A percentile compares a stretch with the other conserved stretches of the same genome.
phyloP scores from a whole-genome alignment of 495 filamentous ascomycete species.

The Hypoxylon intermedium region DNA sequence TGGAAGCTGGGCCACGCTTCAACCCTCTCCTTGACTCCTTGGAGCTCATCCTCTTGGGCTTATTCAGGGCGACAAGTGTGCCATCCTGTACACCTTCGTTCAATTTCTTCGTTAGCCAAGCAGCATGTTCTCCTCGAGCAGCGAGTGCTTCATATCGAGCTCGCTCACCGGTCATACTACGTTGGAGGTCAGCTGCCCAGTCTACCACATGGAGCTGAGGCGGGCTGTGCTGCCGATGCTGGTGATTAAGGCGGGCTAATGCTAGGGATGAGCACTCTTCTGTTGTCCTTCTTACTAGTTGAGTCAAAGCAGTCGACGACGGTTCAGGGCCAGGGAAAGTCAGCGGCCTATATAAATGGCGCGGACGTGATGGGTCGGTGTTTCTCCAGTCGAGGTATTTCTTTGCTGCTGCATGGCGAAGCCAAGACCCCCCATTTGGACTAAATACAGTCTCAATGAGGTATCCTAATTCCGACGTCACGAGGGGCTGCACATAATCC shows the following conservation, averaged over 20 bases:
- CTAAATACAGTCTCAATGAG: slow-evolving; percentile 81
- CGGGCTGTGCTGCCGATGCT: slow-evolving; percentile 74
- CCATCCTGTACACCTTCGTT: slow-evolving; percentile 78
- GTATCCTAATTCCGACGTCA: slow-evolving; percentile 73
- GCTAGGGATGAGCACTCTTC: slow-evolving; percentile 60
- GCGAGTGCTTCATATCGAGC: slow-evolving; percentile 75
- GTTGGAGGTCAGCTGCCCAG: slow-evolving; percentile 91
- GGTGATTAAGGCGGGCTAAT: slow-evolving; percentile 73
- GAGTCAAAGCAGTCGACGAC: slow-evolving; percentile 9
- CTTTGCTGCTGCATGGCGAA: slow-evolving; percentile 84
- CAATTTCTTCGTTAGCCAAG: slow-evolving; percentile 80
- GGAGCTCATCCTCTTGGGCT: slow-evolving; percentile 17
- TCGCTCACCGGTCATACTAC: slow-evolving; percentile 80
- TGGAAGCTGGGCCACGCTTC: slow-evolving; percentile 19
- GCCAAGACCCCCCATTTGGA: slow-evolving; percentile 79
- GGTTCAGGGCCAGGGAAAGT: slow-evolving; percentile 8
- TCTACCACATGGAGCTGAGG: slow-evolving; percentile 82
- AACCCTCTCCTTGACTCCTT: slow-evolving; percentile 28
- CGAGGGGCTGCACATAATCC: slow-evolving; percentile 86
- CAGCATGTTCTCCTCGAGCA: slow-evolving; percentile 72
- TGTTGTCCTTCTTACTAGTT: background rate
- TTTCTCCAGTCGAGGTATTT: slow-evolving; percentile 79
- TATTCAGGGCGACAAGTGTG: slow-evolving; percentile 58
- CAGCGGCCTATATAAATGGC: slow-evolving; percentile 41
- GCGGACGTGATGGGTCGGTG: slow-evolving; percentile 33